Percentiles rank a stretch among this genome's conserved stretches.
These are phyloP conservation scores for Pharus latifolius DNA, from an alignment of 176 grass and related monocot genomes.

Conservation along the genomic window DNA sequence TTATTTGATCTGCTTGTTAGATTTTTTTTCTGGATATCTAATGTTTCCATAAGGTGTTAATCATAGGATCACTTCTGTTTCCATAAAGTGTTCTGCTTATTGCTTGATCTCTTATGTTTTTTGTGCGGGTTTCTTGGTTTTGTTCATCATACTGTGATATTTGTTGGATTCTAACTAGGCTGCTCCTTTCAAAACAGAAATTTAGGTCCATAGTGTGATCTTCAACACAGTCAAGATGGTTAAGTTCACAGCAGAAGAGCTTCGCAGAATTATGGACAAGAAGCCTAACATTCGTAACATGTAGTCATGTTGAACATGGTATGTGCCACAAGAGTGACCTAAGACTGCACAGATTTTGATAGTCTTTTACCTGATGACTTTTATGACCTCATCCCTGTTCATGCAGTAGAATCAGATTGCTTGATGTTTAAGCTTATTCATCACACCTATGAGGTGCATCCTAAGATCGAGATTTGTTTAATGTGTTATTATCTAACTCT, in stretches of 20 bases:
- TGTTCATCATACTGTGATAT: neutral
- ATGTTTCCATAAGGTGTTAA: neutral
- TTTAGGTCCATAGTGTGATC: slow-evolving; percentile 11
- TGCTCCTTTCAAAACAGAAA: neutral
- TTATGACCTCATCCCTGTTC: neutral
- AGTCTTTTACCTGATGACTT: neutral
- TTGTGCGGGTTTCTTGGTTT: neutral
- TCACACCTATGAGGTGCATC: no score
- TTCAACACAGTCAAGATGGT: slow-evolving; percentile 52
- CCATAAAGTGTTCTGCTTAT: neutral
- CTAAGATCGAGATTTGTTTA: no score
- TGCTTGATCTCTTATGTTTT: neutral
- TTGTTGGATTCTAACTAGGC: neutral
- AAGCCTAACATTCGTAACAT: slow-evolving; percentile 74
- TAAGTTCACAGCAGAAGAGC: slow-evolving; percentile 75
- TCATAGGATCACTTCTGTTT: neutral
- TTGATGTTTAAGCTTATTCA: no score
- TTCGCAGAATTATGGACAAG: slow-evolving; percentile 64
- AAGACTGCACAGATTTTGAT: neutral
- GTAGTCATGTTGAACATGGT: slow-evolving; percentile 76
- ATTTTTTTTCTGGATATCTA: neutral
- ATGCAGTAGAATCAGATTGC: neutral
- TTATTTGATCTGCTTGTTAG: no score
- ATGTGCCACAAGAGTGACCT: neutral
- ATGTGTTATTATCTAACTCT: no score